Evolutionary conservation across 1,284 basidiomycete species (phyloP).

Genomic region (Entoloma clypeatum): DNA sequence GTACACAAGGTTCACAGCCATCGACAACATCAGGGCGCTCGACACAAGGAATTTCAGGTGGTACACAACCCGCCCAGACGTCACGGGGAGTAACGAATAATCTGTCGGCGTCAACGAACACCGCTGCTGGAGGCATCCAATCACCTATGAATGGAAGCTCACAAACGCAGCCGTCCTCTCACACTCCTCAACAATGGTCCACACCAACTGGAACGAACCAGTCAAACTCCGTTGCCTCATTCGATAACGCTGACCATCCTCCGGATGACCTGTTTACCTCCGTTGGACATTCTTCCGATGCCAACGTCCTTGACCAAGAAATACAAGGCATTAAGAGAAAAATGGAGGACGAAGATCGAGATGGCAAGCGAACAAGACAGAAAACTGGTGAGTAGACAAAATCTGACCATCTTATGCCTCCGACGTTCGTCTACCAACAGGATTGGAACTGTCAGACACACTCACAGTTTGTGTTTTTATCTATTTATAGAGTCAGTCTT

Average conservation of each 20-base stretch:
- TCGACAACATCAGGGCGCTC: conserved; percentile 17
- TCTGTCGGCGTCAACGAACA: conserved; percentile 12
- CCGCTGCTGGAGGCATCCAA: conserved; percentile 17
- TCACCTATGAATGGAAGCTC: conserved; percentile 25
- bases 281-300: conserved; percentile 25
- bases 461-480: conserved; percentile 15
- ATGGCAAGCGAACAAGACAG: conserved; percentile 63
- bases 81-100: conserved; percentile 21
- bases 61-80: conserved; percentile 23
- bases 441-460: conserved; percentile 42
- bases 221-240: conserved; percentile 13
- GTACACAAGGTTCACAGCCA: conserved; percentile 15
- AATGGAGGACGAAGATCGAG: conserved; percentile 58
- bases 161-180: conserved; percentile 32
- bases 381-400: conserved; percentile 54
- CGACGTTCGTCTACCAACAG: conserved; percentile 22
- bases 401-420: not conserved
- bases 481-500: conserved; percentile 19
- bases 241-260: conserved; percentile 15
- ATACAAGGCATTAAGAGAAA: conserved; percentile 64
- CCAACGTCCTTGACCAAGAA: conserved; percentile 45
- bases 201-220: conserved; percentile 23
- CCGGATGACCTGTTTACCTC: conserved; percentile 15
- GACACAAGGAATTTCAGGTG: conserved; percentile 24
- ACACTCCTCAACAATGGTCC: conserved; percentile 37